Percentiles rank a stretch among this genome's conserved stretches.
These are phyloP conservation scores for Colletotrichum horii DNA, from an alignment of 2,329 filamentous ascomycete species.

Conservation along the genomic window DNA sequence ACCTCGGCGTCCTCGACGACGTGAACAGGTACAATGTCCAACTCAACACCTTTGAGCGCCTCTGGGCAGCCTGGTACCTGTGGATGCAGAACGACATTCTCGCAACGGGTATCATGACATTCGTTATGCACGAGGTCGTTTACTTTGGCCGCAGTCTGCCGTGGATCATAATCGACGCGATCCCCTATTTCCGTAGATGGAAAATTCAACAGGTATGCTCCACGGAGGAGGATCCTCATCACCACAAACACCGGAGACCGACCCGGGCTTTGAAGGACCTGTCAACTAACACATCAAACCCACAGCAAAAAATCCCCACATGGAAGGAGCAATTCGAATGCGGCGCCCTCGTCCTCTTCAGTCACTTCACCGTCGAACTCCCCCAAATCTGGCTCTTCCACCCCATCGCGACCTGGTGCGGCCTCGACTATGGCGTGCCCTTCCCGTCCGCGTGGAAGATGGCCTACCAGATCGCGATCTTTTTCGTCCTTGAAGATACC, in stretches of 20 bases:
- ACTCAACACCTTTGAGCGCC: constrained; percentile 83
- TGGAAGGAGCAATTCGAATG: constrained; percentile 92
- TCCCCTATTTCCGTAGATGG: constrained; percentile 90
- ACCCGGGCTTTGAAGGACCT: not conserved
- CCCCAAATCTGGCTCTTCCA: constrained; percentile 99
- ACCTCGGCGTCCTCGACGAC: constrained; percentile 65
- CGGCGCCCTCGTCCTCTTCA: constrained; percentile 88
- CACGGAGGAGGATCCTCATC: not conserved
- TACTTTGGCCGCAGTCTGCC: constrained; percentile 94
- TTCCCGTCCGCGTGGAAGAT: constrained; percentile 89
- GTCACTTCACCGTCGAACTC: constrained; percentile 96
- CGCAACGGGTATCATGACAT: constrained; percentile 97
- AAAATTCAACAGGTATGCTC: constrained; percentile 87
- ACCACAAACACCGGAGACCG: not conserved
- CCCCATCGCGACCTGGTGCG: constrained; percentile 91
- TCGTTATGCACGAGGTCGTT: constrained; percentile 89
- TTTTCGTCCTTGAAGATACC: constrained; percentile 94
- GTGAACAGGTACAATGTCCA: constrained; percentile 78
- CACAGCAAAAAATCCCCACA: constrained; percentile 80
- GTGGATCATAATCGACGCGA: constrained; percentile 89
- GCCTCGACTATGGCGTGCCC: constrained; percentile 85
- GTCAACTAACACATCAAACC: not conserved
- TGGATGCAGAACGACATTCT: constrained; percentile 98
- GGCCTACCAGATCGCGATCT: constrained; percentile 87
- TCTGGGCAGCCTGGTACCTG: constrained; percentile 96